These are phyloP conservation scores for Telopea speciosissima DNA, from an alignment of 177 flowering plant species.

Conservation along the genomic window DNA sequence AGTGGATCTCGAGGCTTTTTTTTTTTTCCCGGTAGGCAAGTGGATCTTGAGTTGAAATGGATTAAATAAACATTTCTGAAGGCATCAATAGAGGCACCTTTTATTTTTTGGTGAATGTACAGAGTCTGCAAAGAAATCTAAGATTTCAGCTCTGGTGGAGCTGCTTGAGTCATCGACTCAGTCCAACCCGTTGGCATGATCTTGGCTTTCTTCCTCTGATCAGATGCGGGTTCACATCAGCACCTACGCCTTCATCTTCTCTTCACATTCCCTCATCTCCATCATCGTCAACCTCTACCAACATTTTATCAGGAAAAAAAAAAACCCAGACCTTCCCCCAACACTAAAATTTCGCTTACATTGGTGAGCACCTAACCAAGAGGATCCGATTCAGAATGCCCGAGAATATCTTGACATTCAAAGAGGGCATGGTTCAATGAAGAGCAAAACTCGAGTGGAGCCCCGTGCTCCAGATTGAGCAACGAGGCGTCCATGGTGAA, in stretches of 20 bases:
- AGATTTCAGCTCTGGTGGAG: slow-evolving; percentile 60
- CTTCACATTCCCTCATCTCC: slow-evolving; percentile 47
- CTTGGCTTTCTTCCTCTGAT: slow-evolving; percentile 55
- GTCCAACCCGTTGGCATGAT: slow-evolving; percentile 93
- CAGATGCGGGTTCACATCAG: slow-evolving; percentile 56
- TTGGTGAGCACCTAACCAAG: slow-evolving; percentile 74
- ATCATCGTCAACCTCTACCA: slow-evolving; percentile 45
- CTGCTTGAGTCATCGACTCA: slow-evolving; percentile 66
- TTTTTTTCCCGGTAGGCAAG: too few species aligned
- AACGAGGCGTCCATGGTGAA: slow-evolving; percentile 74
- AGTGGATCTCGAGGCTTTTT: too few species aligned
- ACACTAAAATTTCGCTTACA: slow-evolving; percentile 72
- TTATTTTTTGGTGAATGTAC: too few species aligned
- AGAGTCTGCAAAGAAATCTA: slow-evolving; percentile 74
- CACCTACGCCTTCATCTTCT: slow-evolving; percentile 52
- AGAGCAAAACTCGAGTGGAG: too few species aligned
- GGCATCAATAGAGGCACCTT: slow-evolving; percentile 91
- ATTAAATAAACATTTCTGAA: slow-evolving; percentile 12
- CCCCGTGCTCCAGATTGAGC: too few species aligned
- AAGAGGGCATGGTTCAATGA: too few species aligned
- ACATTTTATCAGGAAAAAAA: too few species aligned
- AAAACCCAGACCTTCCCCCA: too few species aligned
- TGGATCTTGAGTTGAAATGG: slow-evolving; percentile 1
- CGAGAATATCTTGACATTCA: slow-evolving; percentile 65
- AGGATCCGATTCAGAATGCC: slow-evolving; percentile 69